A percentile compares a stretch with the other conserved stretches of the same genome.
These are phyloP conservation scores for Colletotrichum sp. DNA, from an alignment of 2,329 filamentous ascomycete genomes.

Conservation along the genomic window DNA sequence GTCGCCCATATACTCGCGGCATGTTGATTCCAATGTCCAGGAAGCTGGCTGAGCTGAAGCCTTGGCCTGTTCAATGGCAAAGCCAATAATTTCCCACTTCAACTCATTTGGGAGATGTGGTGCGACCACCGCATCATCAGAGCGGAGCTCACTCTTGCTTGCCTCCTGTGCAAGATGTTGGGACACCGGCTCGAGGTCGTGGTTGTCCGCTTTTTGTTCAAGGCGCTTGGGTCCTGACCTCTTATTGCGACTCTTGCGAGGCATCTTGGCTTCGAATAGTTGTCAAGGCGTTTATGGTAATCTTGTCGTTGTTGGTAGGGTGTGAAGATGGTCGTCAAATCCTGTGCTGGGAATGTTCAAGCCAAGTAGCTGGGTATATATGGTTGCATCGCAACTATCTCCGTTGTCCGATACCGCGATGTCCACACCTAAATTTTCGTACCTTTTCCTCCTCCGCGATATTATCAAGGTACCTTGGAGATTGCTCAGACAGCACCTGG, in stretches of 20 bases:
- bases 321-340: not conserved
- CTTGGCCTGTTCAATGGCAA: not conserved
- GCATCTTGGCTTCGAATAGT: not conserved
- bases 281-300: not conserved
- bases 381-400: not conserved
- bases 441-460: accelerated
- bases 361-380: not conserved
- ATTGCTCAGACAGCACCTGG: not conserved
- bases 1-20: not conserved
- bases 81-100: not conserved
- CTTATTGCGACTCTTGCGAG: not conserved
- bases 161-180: not conserved
- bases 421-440: not conserved
- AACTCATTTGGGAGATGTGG: not conserved
- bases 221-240: not conserved
- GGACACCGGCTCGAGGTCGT: not conserved
- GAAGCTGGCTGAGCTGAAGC: not conserved
- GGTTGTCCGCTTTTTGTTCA: not conserved
- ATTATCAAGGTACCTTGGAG: not conserved
- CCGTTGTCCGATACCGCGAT: not conserved
- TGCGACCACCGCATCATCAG: not conserved
- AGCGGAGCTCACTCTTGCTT: not conserved
- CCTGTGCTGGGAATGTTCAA: not conserved
- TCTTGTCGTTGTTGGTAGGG: accelerated
- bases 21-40: not conserved